Base-by-base conservation (phyloP, 495 filamentous ascomycete genomes). In the Penicillium tannophilum region DNA sequence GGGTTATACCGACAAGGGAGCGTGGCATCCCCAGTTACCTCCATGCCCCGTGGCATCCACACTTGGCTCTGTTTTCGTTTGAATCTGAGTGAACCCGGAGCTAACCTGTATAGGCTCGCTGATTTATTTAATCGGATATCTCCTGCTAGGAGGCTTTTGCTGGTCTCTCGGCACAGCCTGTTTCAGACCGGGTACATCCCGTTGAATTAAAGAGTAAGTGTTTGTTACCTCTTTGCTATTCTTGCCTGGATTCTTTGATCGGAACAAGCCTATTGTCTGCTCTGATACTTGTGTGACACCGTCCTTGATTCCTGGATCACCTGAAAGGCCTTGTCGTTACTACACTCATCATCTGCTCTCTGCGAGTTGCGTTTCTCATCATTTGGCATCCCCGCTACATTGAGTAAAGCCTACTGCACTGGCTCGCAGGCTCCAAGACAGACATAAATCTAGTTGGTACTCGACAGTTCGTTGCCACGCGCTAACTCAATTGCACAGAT, bases 141-240 rank as follows among this genome's bases (percentile, higher is more conserved):
- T 19, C 43, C 23, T 24, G 43, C 17, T n/a, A 26, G 42, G 19
- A 44, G 43, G 24, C 1, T 24, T 20, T 20, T 0, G 19, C 43
- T 46, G 43, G 19, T 46, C 19, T 20, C 19, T 28, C 46, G 24
- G 26, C 46, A 28, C 46, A 9, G 46, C 16, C 6, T 30, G 46
- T 49, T 46, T 49, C 46, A 49, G 16, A 31, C 26, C 26, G 26
- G 46, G n/a, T n/a, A 31, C 23, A 31, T n/a, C 39, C 39, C 16
- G 14, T 41, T 41, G 0, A 17, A 17, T n/a, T 33, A 49, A 24
- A 47, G 26, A 31, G 46, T 49, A 24, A 30, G 46, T 49, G 46
- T 17, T 49, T 33, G 31, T 28, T 12, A 1, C 23, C 24, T 20
- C 4, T 47, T 47, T 4, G 12, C 4, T 10, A 24, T 47, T 47